Evolutionary conservation across 306 rosid species (phyloP), one percentile per base, ranked within the genome.

Genomic region (Hippophae tibetana): DNA sequence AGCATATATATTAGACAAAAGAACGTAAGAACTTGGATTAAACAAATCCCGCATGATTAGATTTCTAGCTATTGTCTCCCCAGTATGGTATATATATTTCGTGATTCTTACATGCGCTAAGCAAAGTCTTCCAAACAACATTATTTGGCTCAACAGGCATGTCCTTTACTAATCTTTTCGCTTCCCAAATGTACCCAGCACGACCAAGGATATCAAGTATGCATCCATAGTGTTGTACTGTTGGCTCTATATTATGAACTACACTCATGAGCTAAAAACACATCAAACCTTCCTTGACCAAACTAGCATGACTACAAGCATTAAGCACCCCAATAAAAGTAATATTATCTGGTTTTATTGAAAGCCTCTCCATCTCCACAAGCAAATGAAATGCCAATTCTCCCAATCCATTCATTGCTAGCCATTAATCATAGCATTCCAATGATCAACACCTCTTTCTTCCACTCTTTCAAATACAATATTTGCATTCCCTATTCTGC

Each of bases 101-200:
- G 58, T 82, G 49, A 56, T 53, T 78, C 75, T 79, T 73, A 61
- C 89, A 87, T 25, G 95, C 83, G 75, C 85, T 72, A 11, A 87
- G 80, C 67, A 87, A 52, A 31, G 85, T 82, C 81, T 84, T 82
- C 93, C 83, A 84, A 58, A 87, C 79, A 47, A 87, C 83, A 61
- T 84, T 89, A 65, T 87, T 87, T 7, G 95, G 89, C 81, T 84
- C 68, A 26, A 87, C 47, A 11, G 86, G 95, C 95, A 87, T 84
- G 27, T 64, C 76, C 52, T 78, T 80, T 2, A 76, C 38, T 54
- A 84, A 72, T 51, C 70, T 80, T 64, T 51, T 68, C 41, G 89
- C 89, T 63, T 72, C 85, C 80, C 84, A 82, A 9, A 87, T 53
- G 0, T 50, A 83, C 65, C 93, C 89, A 10, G 93, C 82, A 4